These are phyloP conservation scores for Cryptosporidium baileyi DNA, from an alignment of 169 alveolate species.

Conservation along the genomic window DNA sequence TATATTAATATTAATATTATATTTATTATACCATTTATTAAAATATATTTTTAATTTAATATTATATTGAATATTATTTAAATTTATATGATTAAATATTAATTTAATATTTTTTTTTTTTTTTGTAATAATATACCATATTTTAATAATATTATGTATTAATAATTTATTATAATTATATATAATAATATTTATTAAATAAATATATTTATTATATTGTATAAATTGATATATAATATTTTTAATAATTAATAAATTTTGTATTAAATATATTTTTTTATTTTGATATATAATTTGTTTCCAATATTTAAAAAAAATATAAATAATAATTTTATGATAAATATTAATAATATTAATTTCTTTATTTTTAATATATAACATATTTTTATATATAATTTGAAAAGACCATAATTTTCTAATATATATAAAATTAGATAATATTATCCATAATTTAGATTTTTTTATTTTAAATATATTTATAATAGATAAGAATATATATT, in stretches of 20 bases:
- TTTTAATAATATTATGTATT: neutral
- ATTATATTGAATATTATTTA: neutral
- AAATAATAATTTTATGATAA: neutral
- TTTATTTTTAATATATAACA: neutral
- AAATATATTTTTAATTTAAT: neutral
- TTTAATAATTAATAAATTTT: neutral
- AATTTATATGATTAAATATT: neutral
- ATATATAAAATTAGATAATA: neutral
- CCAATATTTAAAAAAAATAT: neutral
- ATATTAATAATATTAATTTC: neutral
- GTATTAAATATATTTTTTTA: neutral
- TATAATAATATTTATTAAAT: neutral
- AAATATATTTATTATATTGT: neutral
- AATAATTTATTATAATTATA: neutral
- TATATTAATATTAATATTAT: neutral
- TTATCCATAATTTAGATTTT: slow-evolving; percentile 11
- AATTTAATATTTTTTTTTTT: neutral
- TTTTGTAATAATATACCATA: neutral
- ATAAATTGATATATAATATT: neutral
- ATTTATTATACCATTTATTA: neutral
- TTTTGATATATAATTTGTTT: neutral
- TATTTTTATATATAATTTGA: neutral
- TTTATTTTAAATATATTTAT: neutral
- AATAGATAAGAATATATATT: neutral
- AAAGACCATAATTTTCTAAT: neutral